Percentiles rank a stretch among this genome's conserved stretches.
These are phyloP conservation scores for Heliophila coronopifolia DNA, from an alignment of 441 rosid genomes.

Conservation along the genomic window DNA sequence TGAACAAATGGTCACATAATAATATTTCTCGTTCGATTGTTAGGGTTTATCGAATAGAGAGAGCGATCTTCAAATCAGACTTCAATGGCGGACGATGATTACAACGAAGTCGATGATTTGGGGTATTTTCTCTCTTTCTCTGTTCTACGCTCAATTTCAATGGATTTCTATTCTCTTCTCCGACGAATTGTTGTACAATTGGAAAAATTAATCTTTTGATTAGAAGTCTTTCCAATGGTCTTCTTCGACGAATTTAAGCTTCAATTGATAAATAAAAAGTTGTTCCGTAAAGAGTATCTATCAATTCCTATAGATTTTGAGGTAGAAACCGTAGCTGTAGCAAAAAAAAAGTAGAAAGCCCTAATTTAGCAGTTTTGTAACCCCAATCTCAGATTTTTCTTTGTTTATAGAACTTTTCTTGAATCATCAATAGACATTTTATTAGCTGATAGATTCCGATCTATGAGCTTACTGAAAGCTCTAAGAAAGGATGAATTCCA, in stretches of 20 bases:
- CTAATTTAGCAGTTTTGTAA: too few relatives aligned
- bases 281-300: background rate
- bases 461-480: too few relatives aligned
- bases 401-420: too few relatives aligned
- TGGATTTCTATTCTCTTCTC: background rate
- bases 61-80: background rate
- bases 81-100: conserved; percentile 75
- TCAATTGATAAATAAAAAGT: background rate
- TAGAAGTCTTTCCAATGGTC: background rate
- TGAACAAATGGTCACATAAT: background rate
- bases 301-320: background rate
- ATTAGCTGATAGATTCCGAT: too few relatives aligned
- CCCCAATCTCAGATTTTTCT: too few relatives aligned
- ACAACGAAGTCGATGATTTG: conserved; percentile 49
- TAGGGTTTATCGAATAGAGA: conserved; percentile 17
- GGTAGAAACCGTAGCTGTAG: too few relatives aligned
- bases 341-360: background rate
- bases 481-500: too few relatives aligned
- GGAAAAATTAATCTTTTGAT: background rate
- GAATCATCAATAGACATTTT: too few relatives aligned
- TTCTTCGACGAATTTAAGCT: background rate
- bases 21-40: background rate
- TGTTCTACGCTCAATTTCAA: background rate
- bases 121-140: conserved; percentile 32
- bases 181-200: background rate